Evolutionary conservation across 495 filamentous ascomycete species (phyloP), one percentile per base, ranked within the genome.

Genomic region (Cryomyces antarcticus): DNA sequence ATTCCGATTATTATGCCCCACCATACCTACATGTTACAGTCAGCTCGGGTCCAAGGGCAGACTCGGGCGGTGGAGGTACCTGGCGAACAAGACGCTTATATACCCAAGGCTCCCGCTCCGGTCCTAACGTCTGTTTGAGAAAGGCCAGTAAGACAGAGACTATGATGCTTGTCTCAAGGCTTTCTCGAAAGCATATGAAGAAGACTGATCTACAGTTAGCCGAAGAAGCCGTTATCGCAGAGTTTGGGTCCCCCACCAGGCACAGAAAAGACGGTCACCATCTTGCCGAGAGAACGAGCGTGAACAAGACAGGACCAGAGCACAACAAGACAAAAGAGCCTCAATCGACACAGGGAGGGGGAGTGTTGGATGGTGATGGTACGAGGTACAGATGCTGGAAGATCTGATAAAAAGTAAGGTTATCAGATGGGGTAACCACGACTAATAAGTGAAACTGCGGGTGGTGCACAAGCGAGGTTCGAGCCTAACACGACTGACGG

Each of bases 141-240:
- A 84, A 89, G 28, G 82, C 73, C 39, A 93, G 65, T 4, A 93
- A 65, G 13, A 89, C 75, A 2, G 84, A 88, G 33, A 89, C 76
- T 46, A 93, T 78, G 52, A 89, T 78, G 45, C 67, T 73, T 0
- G 76, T 79, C 57, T 93, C 84, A 24, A 93, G 61, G 31, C 75
- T 76, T 65, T 93, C 84, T 53, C 84, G 78, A 52, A 89, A 87
- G 52, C 75, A 72, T 55, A 93, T 78, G 62, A 93, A 86, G 61
- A 89, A 93, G 39, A 89, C 70, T 65, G 46, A 28, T 17, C n/a
- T 6, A 7, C 30, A 34, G 40, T 51, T 38, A 52, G 48, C 39
- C 17, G 17, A 24, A 24, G 17, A 24, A 24, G 2, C 17, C 17
- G 17, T 24, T 24, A 31, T 5, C 7, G 7, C 34, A 3, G 9